Evolutionary conservation across 192 early-diverging fungal species (phyloP).

Genomic region (Backusella sp.): DNA sequence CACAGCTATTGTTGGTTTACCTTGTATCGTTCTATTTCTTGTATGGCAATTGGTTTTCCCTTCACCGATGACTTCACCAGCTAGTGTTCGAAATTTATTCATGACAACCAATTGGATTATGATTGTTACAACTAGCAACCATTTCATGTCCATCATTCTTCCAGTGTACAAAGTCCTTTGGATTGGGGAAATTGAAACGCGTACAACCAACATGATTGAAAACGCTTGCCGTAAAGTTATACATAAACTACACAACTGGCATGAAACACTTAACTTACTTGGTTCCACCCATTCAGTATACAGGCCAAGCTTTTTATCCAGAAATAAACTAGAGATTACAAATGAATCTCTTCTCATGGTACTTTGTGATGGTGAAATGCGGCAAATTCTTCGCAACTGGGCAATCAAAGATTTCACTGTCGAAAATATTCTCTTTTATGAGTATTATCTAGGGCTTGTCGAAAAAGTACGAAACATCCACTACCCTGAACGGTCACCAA

Average conservation of each 20-base stretch:
- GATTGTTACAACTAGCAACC: neutral
- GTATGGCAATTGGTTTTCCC: slow-evolving; percentile 26
- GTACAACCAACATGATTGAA: neutral
- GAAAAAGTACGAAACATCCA: neutral
- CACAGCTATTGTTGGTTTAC: slow-evolving; percentile 41
- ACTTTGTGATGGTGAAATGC: slow-evolving; percentile 10
- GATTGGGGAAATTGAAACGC: neutral
- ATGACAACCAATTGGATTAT: slow-evolving; percentile 14
- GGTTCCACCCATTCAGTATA: neutral
- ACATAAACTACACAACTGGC: neutral
- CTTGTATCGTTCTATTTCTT: slow-evolving; percentile 39
- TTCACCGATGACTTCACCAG: neutral
- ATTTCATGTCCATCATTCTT: slow-evolving; percentile 4
- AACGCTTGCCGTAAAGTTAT: neutral
- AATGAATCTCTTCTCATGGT: slow-evolving; percentile 7
- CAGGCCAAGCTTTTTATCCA: too few relatives aligned
- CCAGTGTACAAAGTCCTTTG: neutral
- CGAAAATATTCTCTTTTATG: slow-evolving; percentile 20
- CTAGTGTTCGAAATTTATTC: neutral
- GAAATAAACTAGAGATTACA: neutral
- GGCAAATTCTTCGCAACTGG: slow-evolving; percentile 6
- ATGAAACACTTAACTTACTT: neutral
- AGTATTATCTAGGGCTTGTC: neutral
- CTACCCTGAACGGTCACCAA: neutral
- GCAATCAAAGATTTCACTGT: slow-evolving; percentile 28